Percentiles rank a stretch among this genome's conserved stretches.
phyloP scores from a whole-genome alignment of 208 protist species.

The Acanthamoeba sp. region DNA sequence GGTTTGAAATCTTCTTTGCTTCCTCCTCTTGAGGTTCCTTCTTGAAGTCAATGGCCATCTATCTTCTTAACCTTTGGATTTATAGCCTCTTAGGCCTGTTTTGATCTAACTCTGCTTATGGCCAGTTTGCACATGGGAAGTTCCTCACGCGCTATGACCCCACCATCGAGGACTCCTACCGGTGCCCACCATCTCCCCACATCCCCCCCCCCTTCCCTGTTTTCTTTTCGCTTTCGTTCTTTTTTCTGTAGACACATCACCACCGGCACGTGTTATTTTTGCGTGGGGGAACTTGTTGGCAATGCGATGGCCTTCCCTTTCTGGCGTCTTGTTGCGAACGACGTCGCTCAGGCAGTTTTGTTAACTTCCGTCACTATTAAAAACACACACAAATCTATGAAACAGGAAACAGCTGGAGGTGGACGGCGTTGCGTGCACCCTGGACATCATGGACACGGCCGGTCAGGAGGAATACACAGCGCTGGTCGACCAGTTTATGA shows the following conservation, averaged over 20 bases:
- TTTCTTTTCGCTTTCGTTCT: constrained; percentile 27
- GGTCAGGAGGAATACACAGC: constrained; percentile 80
- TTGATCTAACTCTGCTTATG: neutral
- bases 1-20: neutral
- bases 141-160: constrained; percentile 51
- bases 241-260: constrained; percentile 11
- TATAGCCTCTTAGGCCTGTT: no score
- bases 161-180: constrained; percentile 56
- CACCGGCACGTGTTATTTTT: neutral
- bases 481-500: constrained; percentile 84
- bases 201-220: neutral
- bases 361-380: neutral
- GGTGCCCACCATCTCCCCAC: neutral
- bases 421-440: constrained; percentile 84
- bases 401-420: constrained; percentile 86
- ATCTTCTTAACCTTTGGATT: neutral
- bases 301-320: no score
- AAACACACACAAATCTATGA: neutral
- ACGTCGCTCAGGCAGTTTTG: neutral
- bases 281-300: no score
- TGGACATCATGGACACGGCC: constrained; percentile 93
- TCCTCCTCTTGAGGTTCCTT: neutral
- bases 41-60: no score
- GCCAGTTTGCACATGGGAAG: constrained; percentile 15
- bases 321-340: neutral